Conservation (phyloP, 192 early-diverging fungal species). For the Paraglomus brasilianum region DNA sequence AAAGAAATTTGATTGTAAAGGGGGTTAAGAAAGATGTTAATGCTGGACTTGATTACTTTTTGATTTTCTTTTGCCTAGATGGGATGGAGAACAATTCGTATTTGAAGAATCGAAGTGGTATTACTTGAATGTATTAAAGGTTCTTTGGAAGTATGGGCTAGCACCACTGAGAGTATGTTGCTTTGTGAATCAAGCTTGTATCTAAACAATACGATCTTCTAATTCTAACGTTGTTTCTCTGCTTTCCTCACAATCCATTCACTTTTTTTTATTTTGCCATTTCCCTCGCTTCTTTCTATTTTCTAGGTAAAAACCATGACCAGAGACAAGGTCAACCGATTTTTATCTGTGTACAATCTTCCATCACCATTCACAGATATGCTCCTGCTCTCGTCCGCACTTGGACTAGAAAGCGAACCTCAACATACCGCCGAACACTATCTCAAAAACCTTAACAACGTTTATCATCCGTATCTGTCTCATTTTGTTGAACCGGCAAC, state of each 20-base stretch:
- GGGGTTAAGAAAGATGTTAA: background rate
- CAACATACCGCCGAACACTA: conserved; percentile 38
- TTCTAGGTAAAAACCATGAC: conserved; percentile 38
- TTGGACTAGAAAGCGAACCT: conserved; percentile 34
- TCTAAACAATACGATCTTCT: background rate
- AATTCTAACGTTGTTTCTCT: background rate
- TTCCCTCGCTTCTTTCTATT: background rate
- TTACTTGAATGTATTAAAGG: conserved; percentile 43
- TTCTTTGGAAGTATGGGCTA: conserved; percentile 46
- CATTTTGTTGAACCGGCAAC: conserved; percentile 60
- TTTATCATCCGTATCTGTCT: conserved; percentile 40
- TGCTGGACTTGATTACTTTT: background rate
- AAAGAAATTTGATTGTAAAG: conserved; percentile 2
- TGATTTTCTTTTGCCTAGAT: conserved; percentile 33
- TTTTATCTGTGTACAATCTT: conserved; percentile 41
- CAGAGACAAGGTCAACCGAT: conserved; percentile 26
- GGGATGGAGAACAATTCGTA: conserved; percentile 55
- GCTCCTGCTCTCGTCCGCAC: conserved; percentile 25
- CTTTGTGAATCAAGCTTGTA: background rate
- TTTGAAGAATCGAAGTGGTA: conserved; percentile 47
- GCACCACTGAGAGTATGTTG: conserved; percentile 46
- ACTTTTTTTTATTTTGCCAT: background rate
- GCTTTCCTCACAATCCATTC: background rate
- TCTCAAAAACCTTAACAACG: conserved; percentile 36
- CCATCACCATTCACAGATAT: conserved; percentile 34